These are phyloP conservation scores for Pyrenophora teres DNA, from an alignment of 2,329 filamentous ascomycete genomes.

Conservation along the genomic window DNA sequence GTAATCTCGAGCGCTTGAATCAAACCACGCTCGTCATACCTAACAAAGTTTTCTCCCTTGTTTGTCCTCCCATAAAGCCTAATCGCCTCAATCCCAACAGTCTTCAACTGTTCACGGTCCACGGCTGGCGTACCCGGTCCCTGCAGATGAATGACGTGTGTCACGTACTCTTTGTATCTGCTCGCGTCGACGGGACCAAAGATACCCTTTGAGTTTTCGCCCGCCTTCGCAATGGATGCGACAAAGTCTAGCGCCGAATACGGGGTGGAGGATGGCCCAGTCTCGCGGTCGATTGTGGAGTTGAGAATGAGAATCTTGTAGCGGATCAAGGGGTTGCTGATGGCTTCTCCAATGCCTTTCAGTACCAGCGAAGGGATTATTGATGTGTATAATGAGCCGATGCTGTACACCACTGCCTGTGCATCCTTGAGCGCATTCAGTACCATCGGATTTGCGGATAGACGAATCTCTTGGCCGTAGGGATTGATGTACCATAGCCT, in stretches of 20 bases:
- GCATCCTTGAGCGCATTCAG: conserved; percentile 68
- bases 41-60: conserved; percentile 58
- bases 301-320: conserved; percentile 87
- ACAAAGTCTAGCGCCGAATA: conserved; percentile 83
- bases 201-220: conserved; percentile 56
- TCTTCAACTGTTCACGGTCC: conserved; percentile 65
- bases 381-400: conserved; percentile 91
- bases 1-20: conserved; percentile 77
- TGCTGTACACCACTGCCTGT: conserved; percentile 81
- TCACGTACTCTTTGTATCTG: conserved; percentile 73
- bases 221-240: conserved; percentile 73
- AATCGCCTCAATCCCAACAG: conserved; percentile 76
- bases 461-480: conserved; percentile 93
- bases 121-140: conserved; percentile 71
- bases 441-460: conserved; percentile 80
- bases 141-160: conserved; percentile 81
- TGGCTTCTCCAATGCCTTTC: conserved; percentile 71
- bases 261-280: conserved; percentile 67
- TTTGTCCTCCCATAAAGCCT: conserved; percentile 73
- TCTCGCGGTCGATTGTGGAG: conserved; percentile 82
- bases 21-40: conserved; percentile 78
- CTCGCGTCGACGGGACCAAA: conserved; percentile 26
- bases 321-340: conserved; percentile 59
- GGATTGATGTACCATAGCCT: conserved; percentile 98
- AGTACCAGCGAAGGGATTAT: conserved; percentile 83